Conservation (phyloP, 345 rosid genomes). For the Sapria himalayana region DNA sequence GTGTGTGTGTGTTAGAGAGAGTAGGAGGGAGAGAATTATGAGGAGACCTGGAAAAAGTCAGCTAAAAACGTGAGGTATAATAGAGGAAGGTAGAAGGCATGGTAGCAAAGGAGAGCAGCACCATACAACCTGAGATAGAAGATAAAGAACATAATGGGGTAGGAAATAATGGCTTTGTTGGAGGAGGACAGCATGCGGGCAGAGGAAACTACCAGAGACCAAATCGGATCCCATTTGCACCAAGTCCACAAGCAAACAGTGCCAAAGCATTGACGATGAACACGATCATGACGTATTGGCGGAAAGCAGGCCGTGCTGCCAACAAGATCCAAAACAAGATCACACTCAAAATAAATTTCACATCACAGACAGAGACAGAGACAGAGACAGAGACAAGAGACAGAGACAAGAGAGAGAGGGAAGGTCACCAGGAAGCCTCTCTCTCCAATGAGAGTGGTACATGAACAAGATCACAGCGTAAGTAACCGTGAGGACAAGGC, state of each 20-base stretch:
- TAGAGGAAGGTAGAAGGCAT: constrained; percentile 70
- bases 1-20: no score
- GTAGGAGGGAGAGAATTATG: no score
- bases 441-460: constrained; percentile 79
- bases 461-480: constrained; percentile 49
- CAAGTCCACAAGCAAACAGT: constrained; percentile 42
- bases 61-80: constrained; percentile 52
- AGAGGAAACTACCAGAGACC: constrained; percentile 82
- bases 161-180: not conserved
- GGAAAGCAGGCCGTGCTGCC: constrained; percentile 80
- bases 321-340: no score
- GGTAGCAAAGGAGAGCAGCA: constrained; percentile 47
- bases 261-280: constrained; percentile 36
- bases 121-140: constrained; percentile 50
- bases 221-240: constrained; percentile 39
- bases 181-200: no score
- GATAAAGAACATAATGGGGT: constrained; percentile 1
- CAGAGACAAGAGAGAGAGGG: not conserved
- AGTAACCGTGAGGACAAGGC: constrained; percentile 54
- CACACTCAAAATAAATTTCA: no score
- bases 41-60: constrained; percentile 84
- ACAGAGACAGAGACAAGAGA: not conserved
- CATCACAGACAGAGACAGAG: no score
- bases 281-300: constrained; percentile 54
- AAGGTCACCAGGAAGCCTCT: constrained; percentile 52